These are phyloP conservation scores for Strigomonas culicis DNA, from an alignment of 208 protist species.

Conservation along the genomic window DNA sequence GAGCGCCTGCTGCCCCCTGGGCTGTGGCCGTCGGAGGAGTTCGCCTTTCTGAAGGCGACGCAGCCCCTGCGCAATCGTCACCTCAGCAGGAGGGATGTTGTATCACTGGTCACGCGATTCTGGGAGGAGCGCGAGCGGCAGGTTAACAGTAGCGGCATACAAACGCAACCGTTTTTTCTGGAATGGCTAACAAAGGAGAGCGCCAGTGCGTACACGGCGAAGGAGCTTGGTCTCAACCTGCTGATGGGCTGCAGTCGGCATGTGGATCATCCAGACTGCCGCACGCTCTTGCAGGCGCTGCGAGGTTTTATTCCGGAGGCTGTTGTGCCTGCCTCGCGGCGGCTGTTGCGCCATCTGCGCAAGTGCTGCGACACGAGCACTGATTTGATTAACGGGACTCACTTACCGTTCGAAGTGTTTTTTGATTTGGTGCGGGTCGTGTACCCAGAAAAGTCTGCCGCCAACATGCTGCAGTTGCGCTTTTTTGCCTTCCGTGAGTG, in stretches of 20 bases:
- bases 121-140: conserved; percentile 45
- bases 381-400: conserved; percentile 10
- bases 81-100: conserved; percentile 33
- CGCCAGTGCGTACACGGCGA: conserved; percentile 29
- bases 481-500: conserved; percentile 40
- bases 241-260: conserved; percentile 58
- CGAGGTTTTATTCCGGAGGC: conserved; percentile 68
- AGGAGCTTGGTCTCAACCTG: conserved; percentile 70
- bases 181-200: conserved; percentile 62
- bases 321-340: conserved; percentile 37
- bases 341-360: conserved; percentile 33
- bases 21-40: conserved; percentile 38
- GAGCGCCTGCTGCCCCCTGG: conserved; percentile 60
- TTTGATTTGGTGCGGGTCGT: conserved; percentile 40
- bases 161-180: conserved; percentile 43
- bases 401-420: conserved; percentile 29
- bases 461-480: conserved; percentile 72
- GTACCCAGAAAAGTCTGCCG: conserved; percentile 64
- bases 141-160: conserved; percentile 11
- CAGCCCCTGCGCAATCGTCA: conserved; percentile 63
- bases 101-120: conserved; percentile 47
- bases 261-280: conserved; percentile 65
- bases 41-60: conserved; percentile 50
- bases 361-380: conserved; percentile 15
- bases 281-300: conserved; percentile 44